These are phyloP conservation scores for Aegilops bicornis DNA, from an alignment of 176 grass and related monocot genomes.

Conservation along the genomic window DNA sequence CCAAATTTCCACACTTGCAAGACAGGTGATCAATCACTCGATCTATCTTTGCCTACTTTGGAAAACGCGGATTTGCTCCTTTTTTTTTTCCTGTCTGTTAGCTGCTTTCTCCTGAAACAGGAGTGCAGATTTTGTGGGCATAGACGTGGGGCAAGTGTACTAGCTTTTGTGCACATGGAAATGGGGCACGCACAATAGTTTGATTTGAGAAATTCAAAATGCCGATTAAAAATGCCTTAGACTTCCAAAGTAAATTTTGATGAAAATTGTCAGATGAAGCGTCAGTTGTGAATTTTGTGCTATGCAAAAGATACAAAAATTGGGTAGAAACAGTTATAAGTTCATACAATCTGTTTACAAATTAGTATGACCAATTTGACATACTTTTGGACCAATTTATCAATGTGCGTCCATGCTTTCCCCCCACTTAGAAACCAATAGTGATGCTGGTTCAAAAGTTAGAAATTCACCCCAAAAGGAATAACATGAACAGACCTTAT, in stretches of 20 bases:
- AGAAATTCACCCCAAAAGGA: not conserved
- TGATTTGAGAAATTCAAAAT: not conserved
- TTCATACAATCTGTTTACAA: too few relatives aligned
- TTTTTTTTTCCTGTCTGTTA: not conserved
- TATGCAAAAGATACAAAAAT: not conserved
- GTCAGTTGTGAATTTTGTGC: not conserved
- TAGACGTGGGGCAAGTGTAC: not conserved
- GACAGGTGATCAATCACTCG: slow-evolving; percentile 35
- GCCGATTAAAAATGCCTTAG: not conserved
- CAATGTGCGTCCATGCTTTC: not conserved
- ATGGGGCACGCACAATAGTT: not conserved
- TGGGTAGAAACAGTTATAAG: too few relatives aligned
- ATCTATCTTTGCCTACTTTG: not conserved
- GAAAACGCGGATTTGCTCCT: not conserved
- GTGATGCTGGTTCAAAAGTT: not conserved
- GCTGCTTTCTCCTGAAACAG: not conserved
- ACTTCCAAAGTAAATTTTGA: not conserved
- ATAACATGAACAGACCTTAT: not conserved
- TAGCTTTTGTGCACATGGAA: not conserved
- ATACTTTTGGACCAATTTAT: not conserved
- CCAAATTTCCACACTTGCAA: slow-evolving; percentile 24
- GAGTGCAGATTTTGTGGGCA: not conserved
- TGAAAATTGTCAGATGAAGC: not conserved
- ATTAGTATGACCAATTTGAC: too few relatives aligned
- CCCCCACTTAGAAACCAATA: not conserved